Base-by-base conservation (phyloP, 805 yeast species). In the Ogataea methylovora region DNA sequence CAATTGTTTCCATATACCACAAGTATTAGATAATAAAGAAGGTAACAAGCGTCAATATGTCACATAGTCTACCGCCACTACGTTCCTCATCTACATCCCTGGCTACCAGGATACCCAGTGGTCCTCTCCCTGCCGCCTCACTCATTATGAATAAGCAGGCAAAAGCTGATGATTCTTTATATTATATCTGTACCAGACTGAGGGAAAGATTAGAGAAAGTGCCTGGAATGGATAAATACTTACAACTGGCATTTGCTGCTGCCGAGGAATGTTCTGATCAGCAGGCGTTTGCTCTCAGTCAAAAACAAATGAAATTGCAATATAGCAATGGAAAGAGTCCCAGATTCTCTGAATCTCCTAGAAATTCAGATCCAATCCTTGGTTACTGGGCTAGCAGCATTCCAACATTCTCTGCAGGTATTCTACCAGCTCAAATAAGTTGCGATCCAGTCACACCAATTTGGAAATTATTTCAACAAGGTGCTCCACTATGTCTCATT, bases 361-460 rank as follows among this genome's bases (percentile, higher is more conserved):
- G 22, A 15, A 31, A 18, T 24, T 33, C 44, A 4, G 46, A 46
- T 14, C 39, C 48, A 11, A 21, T 42, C 13, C 23, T 49, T 21
- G 41, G 43, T 13, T 46, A 43, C 23, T 58, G 61, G 61, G 46
- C 40, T 33, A 67, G 59, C 43, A 65, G 67, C 36, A 52, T 73
- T 29, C 63, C 62, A 48, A 84, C 86, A 5, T 84, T 76, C 58
- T 75, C 82, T 31, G 83, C 82, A 40, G 94, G 94, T 20, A 78
- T 81, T 12, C 65, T 79, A 29, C 94, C 90, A 4, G 83, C 83
- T 5, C 76, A 72, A 42, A 69, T 73, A 40, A 71, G 73, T 43
- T 82, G 84, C 50, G 99, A 92, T 54, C 97, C 97, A 3, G 97
- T 84, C 2, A 86, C 96, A 2, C 88, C 86, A 42, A 54, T 92